These are phyloP conservation scores for Prunus mume DNA, from an alignment of 306 rosid genomes.

Conservation along the genomic window DNA sequence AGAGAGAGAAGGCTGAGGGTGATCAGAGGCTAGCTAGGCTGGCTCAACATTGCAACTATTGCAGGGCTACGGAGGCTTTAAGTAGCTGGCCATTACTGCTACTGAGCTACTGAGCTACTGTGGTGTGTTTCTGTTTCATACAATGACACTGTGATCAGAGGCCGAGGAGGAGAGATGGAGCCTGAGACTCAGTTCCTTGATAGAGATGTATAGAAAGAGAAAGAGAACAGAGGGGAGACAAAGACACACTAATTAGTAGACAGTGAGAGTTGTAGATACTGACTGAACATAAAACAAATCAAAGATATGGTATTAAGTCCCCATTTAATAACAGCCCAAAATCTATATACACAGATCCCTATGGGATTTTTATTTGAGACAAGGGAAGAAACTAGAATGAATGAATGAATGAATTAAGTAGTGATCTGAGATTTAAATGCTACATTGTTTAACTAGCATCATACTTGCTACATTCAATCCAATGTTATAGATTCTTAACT, in stretches of 20 bases:
- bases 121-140: slow-evolving; percentile 16
- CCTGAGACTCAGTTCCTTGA: slow-evolving; percentile 39
- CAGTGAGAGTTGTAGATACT: slow-evolving; percentile 28
- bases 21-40: not conserved
- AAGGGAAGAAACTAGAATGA: not conserved
- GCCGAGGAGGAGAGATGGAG: slow-evolving; percentile 23
- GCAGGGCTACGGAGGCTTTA: slow-evolving; percentile 41
- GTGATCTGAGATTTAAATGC: not conserved
- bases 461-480: no score
- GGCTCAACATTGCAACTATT: slow-evolving; percentile 7
- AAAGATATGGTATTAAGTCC: slow-evolving; percentile 36
- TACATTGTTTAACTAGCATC: no score
- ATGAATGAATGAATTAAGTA: not conserved
- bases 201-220: slow-evolving; percentile 4
- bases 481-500: not conserved
- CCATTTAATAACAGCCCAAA: slow-evolving; percentile 23
- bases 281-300: slow-evolving; percentile 58
- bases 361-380: slow-evolving; percentile 11
- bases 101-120: slow-evolving; percentile 15
- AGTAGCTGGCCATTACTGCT: slow-evolving; percentile 17
- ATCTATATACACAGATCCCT: slow-evolving; percentile 42
- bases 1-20: not conserved
- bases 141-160: slow-evolving; percentile 30
- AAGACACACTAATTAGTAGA: not conserved
- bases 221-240: not conserved